These are phyloP conservation scores for Talaromyces sp. DNA, from an alignment of 2,329 filamentous ascomycete species.

Conservation along the genomic window DNA sequence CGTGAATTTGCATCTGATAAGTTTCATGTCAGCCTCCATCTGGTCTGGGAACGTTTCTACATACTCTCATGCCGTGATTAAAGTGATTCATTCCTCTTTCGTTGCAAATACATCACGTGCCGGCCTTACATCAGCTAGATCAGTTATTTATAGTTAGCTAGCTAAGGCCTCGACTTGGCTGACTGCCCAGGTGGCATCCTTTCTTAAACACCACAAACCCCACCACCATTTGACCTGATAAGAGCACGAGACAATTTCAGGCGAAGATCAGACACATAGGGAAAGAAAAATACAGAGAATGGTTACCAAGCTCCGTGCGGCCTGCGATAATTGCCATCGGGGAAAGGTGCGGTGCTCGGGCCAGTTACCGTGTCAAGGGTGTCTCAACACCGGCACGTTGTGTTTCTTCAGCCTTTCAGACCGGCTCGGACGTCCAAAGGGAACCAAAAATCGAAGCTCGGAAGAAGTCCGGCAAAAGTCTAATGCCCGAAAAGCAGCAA, in stretches of 20 bases:
- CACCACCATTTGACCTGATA: background rate
- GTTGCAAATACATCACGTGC: background rate
- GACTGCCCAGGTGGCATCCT: background rate
- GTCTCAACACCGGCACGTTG: constrained; percentile 7
- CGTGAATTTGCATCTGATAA: background rate
- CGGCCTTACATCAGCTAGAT: background rate
- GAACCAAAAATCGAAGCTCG: constrained; percentile 13
- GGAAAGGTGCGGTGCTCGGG: constrained; percentile 24
- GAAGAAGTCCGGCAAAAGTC: background rate
- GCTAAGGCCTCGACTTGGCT: constrained; percentile 11
- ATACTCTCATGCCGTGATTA: background rate
- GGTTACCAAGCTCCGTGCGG: constrained; percentile 11
- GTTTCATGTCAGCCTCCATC: background rate
- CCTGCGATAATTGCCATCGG: constrained; percentile 19
- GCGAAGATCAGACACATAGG: too few relatives aligned
- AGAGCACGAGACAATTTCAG: background rate
- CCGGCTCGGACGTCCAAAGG: constrained; percentile 18
- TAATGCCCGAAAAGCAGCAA: background rate
- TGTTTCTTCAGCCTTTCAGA: constrained; percentile 18
- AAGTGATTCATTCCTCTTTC: background rate
- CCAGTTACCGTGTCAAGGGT: constrained; percentile 23
- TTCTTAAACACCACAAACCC: background rate
- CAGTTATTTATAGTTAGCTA: constrained; percentile 17
- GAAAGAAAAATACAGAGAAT: background rate
- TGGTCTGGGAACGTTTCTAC: background rate